These are phyloP conservation scores for Alternaria sp. DNA, from an alignment of 2,329 filamentous ascomycete species.

Conservation along the genomic window DNA sequence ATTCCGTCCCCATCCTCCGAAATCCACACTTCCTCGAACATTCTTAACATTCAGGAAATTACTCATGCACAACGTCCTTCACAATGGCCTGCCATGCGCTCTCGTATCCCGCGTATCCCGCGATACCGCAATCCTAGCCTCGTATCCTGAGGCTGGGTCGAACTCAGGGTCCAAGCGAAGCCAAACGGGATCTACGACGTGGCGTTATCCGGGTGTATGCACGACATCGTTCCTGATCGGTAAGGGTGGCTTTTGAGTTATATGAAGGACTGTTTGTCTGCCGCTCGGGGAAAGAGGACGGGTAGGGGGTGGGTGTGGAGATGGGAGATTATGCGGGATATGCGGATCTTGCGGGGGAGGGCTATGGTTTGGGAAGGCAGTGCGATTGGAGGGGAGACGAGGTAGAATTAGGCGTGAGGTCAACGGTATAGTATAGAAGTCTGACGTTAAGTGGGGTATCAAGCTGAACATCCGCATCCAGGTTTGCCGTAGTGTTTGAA, in stretches of 20 bases:
- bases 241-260: background rate
- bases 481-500: constrained; percentile 31
- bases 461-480: constrained; percentile 44
- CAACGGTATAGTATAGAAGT: background rate
- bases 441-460: background rate
- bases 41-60: background rate
- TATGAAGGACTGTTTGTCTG: background rate
- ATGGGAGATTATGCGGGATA: background rate
- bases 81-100: background rate
- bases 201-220: background rate
- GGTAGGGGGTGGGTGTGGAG: background rate
- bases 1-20: background rate
- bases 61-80: background rate
- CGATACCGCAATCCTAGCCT: background rate
- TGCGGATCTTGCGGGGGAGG: background rate
- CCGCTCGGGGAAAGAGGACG: background rate
- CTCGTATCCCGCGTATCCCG: background rate
- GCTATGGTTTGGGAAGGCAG: background rate
- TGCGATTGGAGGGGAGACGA: background rate
- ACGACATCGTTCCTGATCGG: background rate
- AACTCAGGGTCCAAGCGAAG: background rate
- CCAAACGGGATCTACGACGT: constrained; percentile 1
- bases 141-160: constrained; percentile 4
- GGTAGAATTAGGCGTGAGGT: background rate
- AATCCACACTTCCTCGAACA: background rate